Conservation (phyloP, 345 rosid genomes). For the Kandelia obovata region DNA sequence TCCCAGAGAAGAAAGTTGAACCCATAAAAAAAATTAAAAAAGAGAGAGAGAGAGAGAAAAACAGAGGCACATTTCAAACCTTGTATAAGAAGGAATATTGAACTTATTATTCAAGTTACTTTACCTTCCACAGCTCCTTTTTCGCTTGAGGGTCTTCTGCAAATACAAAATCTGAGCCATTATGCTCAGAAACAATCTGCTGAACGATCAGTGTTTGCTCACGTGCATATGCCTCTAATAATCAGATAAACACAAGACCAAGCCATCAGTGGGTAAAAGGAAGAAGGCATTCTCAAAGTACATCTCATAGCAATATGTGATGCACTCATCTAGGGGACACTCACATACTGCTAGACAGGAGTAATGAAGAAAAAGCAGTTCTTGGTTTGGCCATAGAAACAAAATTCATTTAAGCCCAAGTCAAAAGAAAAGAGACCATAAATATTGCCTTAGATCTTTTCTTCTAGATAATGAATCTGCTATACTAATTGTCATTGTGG, state of each 20-base stretch:
- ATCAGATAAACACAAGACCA: conserved; percentile 15
- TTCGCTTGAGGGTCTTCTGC: conserved; percentile 84
- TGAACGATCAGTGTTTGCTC: conserved; percentile 82
- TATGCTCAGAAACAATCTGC: conserved; percentile 76
- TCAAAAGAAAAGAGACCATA: background rate
- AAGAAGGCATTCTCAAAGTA: background rate
- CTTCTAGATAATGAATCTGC: background rate
- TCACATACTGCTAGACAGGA: background rate
- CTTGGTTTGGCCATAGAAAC: too few relatives aligned
- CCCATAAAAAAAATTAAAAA: background rate
- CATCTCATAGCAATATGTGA: background rate
- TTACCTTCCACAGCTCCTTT: conserved; percentile 90
- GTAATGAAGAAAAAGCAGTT: background rate
- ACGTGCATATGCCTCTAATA: conserved; percentile 70
- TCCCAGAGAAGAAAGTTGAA: background rate
- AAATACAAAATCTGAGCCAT: conserved; percentile 77
- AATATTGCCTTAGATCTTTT: background rate
- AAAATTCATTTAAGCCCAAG: background rate
- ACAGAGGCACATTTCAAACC: background rate
- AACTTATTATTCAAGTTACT: conserved; percentile 6
- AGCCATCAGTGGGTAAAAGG: conserved; percentile 2
- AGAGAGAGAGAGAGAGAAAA: too few relatives aligned
- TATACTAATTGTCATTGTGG: background rate
- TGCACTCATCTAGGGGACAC: background rate
- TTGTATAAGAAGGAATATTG: background rate